These are phyloP conservation scores for Lophiotrema nucula DNA, from an alignment of 495 filamentous ascomycete species.

Conservation along the genomic window DNA sequence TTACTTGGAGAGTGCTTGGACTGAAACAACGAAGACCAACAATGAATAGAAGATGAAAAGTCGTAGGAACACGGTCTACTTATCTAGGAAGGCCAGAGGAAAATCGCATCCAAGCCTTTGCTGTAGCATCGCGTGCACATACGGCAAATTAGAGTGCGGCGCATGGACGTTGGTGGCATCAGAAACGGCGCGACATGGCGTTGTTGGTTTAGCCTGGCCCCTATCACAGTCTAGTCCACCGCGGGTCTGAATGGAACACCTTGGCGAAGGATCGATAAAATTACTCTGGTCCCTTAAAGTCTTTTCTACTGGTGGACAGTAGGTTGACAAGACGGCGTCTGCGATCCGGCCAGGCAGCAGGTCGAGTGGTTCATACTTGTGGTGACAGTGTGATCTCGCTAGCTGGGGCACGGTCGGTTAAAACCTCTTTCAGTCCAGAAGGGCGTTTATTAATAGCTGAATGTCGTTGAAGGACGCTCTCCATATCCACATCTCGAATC, in stretches of 20 bases:
- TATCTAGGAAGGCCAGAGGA: not conserved
- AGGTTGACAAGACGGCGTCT: not conserved
- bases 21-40: not conserved
- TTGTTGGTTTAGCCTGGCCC: not conserved
- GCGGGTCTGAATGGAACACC: not conserved
- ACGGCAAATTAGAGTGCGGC: not conserved
- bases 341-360: not conserved
- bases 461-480: too few relatives aligned
- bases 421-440: not conserved
- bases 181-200: not conserved
- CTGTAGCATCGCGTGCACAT: not conserved
- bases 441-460: too few relatives aligned
- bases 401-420: not conserved
- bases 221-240: not conserved
- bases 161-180: not conserved
- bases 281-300: not conserved
- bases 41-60: not conserved
- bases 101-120: not conserved
- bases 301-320: not conserved
- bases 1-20: not conserved
- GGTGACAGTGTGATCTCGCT: not conserved
- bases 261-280: constrained; percentile 3
- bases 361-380: not conserved
- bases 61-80: not conserved
- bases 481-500: too few relatives aligned